phyloP scores from a whole-genome alignment of 2,329 filamentous ascomycete genomes.

The Hypoxylon sp. region DNA sequence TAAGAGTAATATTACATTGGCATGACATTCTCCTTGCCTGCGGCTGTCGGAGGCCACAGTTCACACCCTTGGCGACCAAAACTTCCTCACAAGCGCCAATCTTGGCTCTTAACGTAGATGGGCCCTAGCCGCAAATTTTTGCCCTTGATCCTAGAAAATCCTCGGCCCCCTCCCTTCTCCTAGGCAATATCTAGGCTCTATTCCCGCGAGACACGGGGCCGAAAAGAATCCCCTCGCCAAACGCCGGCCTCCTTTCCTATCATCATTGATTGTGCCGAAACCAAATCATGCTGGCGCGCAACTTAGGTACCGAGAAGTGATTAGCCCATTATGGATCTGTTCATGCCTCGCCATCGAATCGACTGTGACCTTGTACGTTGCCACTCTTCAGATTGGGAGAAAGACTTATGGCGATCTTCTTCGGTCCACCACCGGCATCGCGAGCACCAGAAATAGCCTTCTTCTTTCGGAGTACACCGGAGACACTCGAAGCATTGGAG shows the following conservation, averaged over 20 bases:
- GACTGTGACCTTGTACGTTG: constrained; percentile 37
- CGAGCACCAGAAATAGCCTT: constrained; percentile 59
- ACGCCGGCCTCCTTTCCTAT: constrained; percentile 50
- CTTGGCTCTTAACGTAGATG: constrained; percentile 14
- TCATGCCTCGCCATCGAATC: constrained; percentile 43
- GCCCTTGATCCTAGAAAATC: constrained; percentile 22
- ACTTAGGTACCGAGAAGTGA: constrained; percentile 28
- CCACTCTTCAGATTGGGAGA: constrained; percentile 59
- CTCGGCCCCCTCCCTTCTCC: constrained; percentile 30
- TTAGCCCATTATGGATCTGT: constrained; percentile 17
- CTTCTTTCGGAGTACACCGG: constrained; percentile 60
- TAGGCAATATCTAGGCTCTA: constrained; percentile 41
- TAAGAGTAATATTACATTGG: constrained; percentile 41
- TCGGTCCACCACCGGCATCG: constrained; percentile 58
- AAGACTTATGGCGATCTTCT: constrained; percentile 72
- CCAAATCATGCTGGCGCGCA: constrained; percentile 40
- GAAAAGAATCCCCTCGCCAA: constrained; percentile 46
- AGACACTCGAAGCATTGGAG: constrained; percentile 55
- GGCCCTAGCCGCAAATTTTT: constrained; percentile 12
- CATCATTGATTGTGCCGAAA: constrained; percentile 45
- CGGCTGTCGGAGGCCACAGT: constrained; percentile 18
- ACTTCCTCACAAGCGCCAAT: constrained; percentile 25
- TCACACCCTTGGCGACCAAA: constrained; percentile 9
- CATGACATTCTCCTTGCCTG: constrained; percentile 39
- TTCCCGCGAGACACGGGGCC: constrained; percentile 44